Evolutionary conservation across 352 stramenopile species (phyloP), one percentile per base, ranked within the genome.

Genomic region (Globisporangium recalcitrans): DNA sequence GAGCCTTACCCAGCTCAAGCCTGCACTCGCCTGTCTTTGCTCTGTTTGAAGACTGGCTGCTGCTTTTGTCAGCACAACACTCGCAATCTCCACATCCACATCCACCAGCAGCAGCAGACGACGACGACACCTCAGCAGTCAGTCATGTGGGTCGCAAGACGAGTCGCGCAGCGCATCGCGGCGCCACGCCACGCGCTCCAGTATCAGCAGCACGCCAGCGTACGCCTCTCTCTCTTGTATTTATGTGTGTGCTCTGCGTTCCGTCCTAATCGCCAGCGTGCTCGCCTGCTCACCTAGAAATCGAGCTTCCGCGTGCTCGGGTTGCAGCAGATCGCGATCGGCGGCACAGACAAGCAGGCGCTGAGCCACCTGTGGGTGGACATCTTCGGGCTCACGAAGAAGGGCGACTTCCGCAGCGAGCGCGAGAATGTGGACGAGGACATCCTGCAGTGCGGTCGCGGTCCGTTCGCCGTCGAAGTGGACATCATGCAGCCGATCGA

Each of bases 401-500:
- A 87, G 52, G 72, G 77, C 44, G 70, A 72, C 24, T 92, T 90
- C 71, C 71, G 69, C 47, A 93, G 80, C 65, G 79, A 93, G 75
- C 95, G 85, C 52, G 97, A 99, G 79, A 99, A 99, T 75, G 97
- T 99, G 32, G 90, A 99, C 62, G 97, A 99, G 75, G 97, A 99
- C 75, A 98, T 99, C 59, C 70, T 99, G 47, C 70, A 88, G 58
- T 85, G 98, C 49, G 97, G 97, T 24, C 76, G 87, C 24, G 90
- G 85, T 24, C 87, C 95, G 19, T 95, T 96, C 62, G 81, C 86
- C 2, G 96, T 99, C 1, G 97, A 99, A 73, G 79, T 99, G 21
- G 97, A 99, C 78, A 85, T 99, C 64, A 99, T 99, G 97, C 93
- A 98, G 72, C 97, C 97, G 6, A 84, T 99, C 24, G 93, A 99